Base-by-base conservation (phyloP, 108 stramenopile species). In the Cylindrotheca fusiformis region DNA sequence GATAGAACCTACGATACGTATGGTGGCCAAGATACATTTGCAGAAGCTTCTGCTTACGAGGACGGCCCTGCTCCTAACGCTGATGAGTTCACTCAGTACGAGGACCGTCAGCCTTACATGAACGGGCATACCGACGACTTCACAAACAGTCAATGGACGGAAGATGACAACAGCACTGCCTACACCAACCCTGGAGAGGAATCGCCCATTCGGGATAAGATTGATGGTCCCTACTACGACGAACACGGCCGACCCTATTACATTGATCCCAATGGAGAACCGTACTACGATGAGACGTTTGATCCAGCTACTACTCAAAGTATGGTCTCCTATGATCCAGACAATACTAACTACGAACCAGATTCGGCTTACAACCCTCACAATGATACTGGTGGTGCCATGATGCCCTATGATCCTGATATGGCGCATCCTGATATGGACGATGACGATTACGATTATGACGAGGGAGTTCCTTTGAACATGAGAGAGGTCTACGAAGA, bases 401-500 rank as follows among this genome's bases (percentile, higher is more conserved):
- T 63, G 51, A 63, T 63, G 63, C 32, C 24, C 30, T 63, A 52
- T 23, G 63, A 63, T 46, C 48, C 48, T 6, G 27, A 29, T 17
- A 26, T n/a, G 1, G 55, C 25, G 2, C 17, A 41, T 3, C 55
- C 65, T 41, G 52, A 55, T 33, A 45, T 54, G 57, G 55, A 48
- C 20, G 59, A 65, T 8, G 60, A 67, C 1, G 49, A 65, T 30
- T 74, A 66, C 45, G 28, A 50, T 46, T 50, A 61, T 36, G 65
- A 67, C 19, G 58, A 52, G 17, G 55, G 48, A 20, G 63, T 58
- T 18, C 36, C 36, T 14, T 10, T 41, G 10, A 41, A 41, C 36
- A 41, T 41, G 36, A 6, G 36, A 6, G 64, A 65, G 18, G 65
- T 55, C 1, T 74, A 67, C 30, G 52, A 74, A 5, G 72, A 74